Evolutionary conservation across 352 stramenopile genomes (phyloP).

Genomic region (Globisporangium cystogenes): DNA sequence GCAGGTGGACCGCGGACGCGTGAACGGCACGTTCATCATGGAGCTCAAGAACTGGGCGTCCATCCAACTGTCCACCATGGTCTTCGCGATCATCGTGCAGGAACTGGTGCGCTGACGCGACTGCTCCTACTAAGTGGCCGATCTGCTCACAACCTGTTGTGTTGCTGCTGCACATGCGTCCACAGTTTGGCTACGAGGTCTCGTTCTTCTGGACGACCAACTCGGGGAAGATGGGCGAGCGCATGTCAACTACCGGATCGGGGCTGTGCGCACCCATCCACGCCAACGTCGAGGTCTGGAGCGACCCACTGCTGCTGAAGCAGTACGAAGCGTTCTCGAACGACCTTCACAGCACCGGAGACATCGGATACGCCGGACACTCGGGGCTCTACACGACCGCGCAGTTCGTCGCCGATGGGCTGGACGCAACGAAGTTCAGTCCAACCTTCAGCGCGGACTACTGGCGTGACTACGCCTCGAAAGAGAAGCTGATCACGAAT

Average conservation of each 20-base stretch:
- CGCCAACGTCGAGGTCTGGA: conserved; percentile 6
- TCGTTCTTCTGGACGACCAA: conserved; percentile 23
- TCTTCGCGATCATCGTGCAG: conserved; percentile 41
- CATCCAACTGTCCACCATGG: conserved; percentile 25
- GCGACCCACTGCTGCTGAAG: not conserved
- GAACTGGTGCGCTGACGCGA: conserved; percentile 35
- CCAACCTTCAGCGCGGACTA: conserved; percentile 36
- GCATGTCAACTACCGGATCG: conserved; percentile 22
- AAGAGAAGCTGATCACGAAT: conserved; percentile 4
- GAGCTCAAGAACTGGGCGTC: conserved; percentile 37
- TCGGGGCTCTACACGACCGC: conserved; percentile 35
- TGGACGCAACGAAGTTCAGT: not conserved
- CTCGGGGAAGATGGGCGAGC: conserved; percentile 18
- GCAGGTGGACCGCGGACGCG: conserved; percentile 19
- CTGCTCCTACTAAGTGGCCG: too few relatives aligned
- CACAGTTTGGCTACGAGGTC: conserved; percentile 35
- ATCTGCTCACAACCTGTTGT: too few relatives aligned
- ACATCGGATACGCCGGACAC: conserved; percentile 32
- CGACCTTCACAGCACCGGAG: conserved; percentile 27
- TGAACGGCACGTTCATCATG: conserved; percentile 37
- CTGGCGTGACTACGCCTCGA: conserved; percentile 34
- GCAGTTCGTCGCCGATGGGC: conserved; percentile 17
- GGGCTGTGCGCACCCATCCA: conserved; percentile 7
- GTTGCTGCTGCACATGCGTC: not conserved
- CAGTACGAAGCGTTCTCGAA: conserved; percentile 13